phyloP scores from a whole-genome alignment of 75 land plant genomes.

The Pseudotsuga menziesii region DNA sequence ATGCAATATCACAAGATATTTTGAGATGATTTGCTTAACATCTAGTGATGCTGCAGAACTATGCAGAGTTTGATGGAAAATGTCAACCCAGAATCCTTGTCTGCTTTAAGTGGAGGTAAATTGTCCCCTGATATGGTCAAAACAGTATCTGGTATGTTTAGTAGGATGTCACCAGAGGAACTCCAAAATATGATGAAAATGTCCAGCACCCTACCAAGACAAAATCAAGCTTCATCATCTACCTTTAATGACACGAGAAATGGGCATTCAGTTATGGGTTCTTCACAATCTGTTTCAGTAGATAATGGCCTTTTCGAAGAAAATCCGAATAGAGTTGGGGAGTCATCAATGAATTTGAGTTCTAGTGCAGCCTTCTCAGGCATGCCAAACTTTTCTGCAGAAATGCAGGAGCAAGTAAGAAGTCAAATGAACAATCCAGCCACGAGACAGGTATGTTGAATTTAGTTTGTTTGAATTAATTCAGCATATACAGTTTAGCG shows the following conservation, averaged over 20 bases:
- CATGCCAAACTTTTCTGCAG: constrained; percentile 37
- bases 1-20: not conserved
- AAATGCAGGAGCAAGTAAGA: constrained; percentile 77
- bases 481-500: not conserved
- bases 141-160: constrained; percentile 64
- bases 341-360: constrained; percentile 16
- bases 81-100: constrained; percentile 56
- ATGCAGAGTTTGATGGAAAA: constrained; percentile 68
- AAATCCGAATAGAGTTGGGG: constrained; percentile 18
- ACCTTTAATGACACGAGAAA: constrained; percentile 4
- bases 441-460: constrained; percentile 64
- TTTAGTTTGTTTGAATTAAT: not conserved
- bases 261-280: constrained; percentile 11
- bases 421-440: constrained; percentile 95
- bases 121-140: constrained; percentile 85
- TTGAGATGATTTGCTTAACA: not conserved
- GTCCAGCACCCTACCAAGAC: constrained; percentile 44
- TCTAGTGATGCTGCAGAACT: constrained; percentile 30
- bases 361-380: constrained; percentile 16
- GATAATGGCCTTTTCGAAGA: not conserved
- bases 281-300: constrained; percentile 11
- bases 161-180: constrained; percentile 84
- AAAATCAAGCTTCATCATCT: constrained; percentile 11
- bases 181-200: constrained; percentile 79
- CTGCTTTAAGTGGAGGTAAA: constrained; percentile 57